These are phyloP conservation scores for Zymoseptoria tritici DNA, from an alignment of 2,329 filamentous ascomycete genomes.

Conservation along the genomic window DNA sequence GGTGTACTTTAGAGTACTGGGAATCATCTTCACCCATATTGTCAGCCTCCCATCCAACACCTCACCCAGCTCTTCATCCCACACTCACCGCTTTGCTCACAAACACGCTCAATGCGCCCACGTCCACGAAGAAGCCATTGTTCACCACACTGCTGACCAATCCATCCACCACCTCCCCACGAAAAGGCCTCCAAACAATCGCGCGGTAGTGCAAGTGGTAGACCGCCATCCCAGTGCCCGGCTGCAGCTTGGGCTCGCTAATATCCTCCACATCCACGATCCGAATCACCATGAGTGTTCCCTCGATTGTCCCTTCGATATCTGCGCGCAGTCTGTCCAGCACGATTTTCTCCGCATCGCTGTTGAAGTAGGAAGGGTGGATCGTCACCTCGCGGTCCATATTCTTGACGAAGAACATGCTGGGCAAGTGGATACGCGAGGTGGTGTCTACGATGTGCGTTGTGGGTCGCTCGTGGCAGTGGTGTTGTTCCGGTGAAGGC, in stretches of 20 bases:
- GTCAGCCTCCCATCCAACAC: conserved; percentile 2
- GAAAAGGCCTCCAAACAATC: conserved; percentile 96
- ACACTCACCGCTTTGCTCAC: conserved; percentile 72
- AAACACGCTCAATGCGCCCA: conserved; percentile 70
- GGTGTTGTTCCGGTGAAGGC: neutral
- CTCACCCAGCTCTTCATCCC: neutral
- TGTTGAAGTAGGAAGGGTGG: conserved; percentile 94
- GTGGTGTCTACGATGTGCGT: neutral
- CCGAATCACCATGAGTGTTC: conserved; percentile 94
- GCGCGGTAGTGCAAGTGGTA: conserved; percentile 93
- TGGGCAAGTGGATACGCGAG: conserved; percentile 1
- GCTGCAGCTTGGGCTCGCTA: conserved; percentile 76
- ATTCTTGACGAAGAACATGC: conserved; percentile 97
- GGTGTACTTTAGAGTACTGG: conserved; percentile 86
- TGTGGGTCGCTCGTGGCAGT: neutral
- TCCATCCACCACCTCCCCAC: conserved; percentile 95
- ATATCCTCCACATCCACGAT: conserved; percentile 97
- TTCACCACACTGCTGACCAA: conserved; percentile 86
- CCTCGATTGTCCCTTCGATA: conserved; percentile 90
- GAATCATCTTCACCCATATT: conserved; percentile 62
- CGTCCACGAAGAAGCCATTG: conserved; percentile 83
- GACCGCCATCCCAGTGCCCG: conserved; percentile 83
- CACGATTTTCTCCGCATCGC: conserved; percentile 86
- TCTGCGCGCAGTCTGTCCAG: conserved; percentile 84
- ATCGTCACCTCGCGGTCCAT: conserved; percentile 91